Conservation (phyloP, 2,329 filamentous ascomycete genomes). For the Fusarium armeniacum region DNA sequence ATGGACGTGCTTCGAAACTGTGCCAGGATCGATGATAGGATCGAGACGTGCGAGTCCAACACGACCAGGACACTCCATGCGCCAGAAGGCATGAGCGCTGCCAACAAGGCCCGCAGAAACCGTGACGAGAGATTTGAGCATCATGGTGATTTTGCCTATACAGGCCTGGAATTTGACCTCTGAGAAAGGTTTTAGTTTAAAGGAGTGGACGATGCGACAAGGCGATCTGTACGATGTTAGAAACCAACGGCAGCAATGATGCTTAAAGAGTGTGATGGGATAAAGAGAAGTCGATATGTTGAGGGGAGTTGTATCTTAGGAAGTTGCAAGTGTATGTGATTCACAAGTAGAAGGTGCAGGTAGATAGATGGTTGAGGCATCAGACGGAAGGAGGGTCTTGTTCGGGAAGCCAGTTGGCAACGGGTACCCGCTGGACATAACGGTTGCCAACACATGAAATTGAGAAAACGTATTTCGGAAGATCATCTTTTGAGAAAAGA, state of each 20-base stretch:
- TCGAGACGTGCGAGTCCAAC: slow-evolving; percentile 81
- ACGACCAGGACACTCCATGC: slow-evolving; percentile 83
- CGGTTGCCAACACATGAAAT: slow-evolving; percentile 27
- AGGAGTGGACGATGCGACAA: slow-evolving; percentile 56
- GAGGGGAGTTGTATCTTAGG: neutral
- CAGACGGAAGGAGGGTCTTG: slow-evolving; percentile 30
- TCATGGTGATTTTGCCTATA: slow-evolving; percentile 47
- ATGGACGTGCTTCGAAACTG: slow-evolving; percentile 76
- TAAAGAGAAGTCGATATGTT: neutral
- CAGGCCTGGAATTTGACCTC: slow-evolving; percentile 41
- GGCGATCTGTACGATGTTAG: slow-evolving; percentile 51
- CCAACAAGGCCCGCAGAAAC: slow-evolving; percentile 55
- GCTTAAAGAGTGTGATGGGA: slow-evolving; percentile 4
- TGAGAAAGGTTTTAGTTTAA: slow-evolving; percentile 34
- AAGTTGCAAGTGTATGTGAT: slow-evolving; percentile 15
- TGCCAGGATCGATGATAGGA: slow-evolving; percentile 76
- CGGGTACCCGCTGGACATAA: slow-evolving; percentile 28
- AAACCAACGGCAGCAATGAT: slow-evolving; percentile 11
- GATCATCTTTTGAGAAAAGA: neutral
- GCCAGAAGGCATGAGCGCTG: slow-evolving; percentile 81
- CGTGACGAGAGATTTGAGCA: slow-evolving; percentile 55
- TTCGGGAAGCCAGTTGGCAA: slow-evolving; percentile 19
- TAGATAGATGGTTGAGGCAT: slow-evolving; percentile 24
- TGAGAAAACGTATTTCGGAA: slow-evolving; percentile 2
- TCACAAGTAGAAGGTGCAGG: slow-evolving; percentile 19